phyloP scores from a whole-genome alignment of 768 basidiomycete genomes.

The Roridomyces roridus region DNA sequence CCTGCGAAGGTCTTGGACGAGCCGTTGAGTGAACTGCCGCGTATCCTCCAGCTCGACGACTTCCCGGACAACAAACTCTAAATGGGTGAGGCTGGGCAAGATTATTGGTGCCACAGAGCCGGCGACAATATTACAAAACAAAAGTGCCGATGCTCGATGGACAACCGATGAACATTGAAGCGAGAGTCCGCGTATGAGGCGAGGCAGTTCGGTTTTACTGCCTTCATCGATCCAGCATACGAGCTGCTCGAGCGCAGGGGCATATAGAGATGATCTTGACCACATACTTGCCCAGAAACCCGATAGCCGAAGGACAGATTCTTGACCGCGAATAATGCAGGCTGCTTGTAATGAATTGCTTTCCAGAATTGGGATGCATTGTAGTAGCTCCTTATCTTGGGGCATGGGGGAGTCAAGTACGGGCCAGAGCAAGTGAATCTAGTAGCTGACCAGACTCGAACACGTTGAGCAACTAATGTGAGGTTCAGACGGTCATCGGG shows the following conservation, averaged over 20 bases:
- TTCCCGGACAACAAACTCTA: neutral
- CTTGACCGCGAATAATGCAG: constrained; percentile 2
- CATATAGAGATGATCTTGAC: constrained; percentile 2
- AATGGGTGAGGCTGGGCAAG: constrained; percentile 1
- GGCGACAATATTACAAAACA: neutral
- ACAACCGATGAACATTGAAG: constrained; percentile 2
- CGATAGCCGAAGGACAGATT: neutral
- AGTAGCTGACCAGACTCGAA: no score
- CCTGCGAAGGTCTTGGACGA: neutral
- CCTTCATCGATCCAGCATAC: neutral
- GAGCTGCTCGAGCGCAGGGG: neutral
- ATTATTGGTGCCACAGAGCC: neutral
- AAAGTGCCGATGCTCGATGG: neutral
- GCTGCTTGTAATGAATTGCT: neutral
- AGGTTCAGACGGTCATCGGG: no score
- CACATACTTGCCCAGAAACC: neutral
- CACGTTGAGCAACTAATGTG: no score
- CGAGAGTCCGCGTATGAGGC: neutral
- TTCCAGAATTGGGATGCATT: neutral
- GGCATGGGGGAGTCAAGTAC: neutral
- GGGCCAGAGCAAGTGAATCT: neutral
- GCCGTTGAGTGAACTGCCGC: neutral
- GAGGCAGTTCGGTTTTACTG: neutral
- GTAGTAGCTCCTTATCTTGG: neutral
- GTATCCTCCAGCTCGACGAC: no score